Base-by-base conservation (phyloP, 2,329 filamentous ascomycete genomes). In the Volutella citrinella region DNA sequence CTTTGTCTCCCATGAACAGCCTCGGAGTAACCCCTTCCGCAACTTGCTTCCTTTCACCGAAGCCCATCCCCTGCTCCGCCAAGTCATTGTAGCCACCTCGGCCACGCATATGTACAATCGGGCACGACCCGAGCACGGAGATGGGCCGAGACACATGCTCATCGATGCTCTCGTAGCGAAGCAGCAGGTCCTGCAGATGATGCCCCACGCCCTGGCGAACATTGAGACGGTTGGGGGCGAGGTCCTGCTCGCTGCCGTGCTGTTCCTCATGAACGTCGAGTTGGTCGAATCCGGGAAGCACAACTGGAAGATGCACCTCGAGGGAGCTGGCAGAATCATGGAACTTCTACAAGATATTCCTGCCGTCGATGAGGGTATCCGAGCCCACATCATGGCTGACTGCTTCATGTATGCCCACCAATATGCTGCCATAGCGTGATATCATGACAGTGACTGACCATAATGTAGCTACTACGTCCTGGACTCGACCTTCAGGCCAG, bases 191-290 rank as follows among this genome's bases (percentile, higher is more conserved):
- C 56, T 72, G 18, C 54, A 54, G 3, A 57, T 69, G 30, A 61
- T 72, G 45, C 60, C 57, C 12, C 35, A 48, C 4, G 69, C 66
- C 5, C 40, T 73, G 15, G 55, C 61, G 31, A 50, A 61, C 13
- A 54, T 68, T 9, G 55, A 61, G 9, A 52, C 57, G 4, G 55
- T 59, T 3, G 61, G 59, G 11, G 57, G 57, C 11, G 65, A 68
- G 27, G 59, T 68, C 9, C 54, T 70, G 4, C 56, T 73, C 4
- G 65, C 69, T 2, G 65, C 69, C 0, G 65, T 69, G 4, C 55
- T 72, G 13, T 72, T 73, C 49, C 66, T 73, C 44, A 59, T 74
- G 54, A 70, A 72, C 40, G 57, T 73, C 30, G 66, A 74, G 52
- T 55, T 73, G 29, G 68, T 73, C 31, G 69, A 72, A 51, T 68